phyloP scores from a whole-genome alignment of 2,329 filamentous ascomycete genomes.

The Fusarium annulatum region DNA sequence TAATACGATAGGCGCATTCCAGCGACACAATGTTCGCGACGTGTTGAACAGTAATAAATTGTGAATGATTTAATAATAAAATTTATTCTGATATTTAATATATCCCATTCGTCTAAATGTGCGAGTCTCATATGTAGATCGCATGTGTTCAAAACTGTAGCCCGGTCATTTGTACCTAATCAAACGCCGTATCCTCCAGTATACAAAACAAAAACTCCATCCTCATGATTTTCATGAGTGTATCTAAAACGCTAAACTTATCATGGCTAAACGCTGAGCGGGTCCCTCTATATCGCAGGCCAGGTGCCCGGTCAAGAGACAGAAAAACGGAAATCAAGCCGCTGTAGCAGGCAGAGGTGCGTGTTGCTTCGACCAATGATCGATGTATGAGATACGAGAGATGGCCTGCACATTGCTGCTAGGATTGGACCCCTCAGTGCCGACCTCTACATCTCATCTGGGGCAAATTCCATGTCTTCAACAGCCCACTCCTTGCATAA shows the following conservation, averaged over 20 bases:
- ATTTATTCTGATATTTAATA: too few species aligned
- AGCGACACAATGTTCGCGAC: background rate
- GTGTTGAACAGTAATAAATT: background rate
- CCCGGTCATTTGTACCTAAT: too few species aligned
- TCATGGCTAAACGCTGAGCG: background rate
- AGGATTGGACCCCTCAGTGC: background rate
- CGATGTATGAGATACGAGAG: background rate
- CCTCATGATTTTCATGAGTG: constrained; percentile 13
- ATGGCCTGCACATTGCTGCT: background rate
- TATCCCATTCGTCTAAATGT: too few species aligned
- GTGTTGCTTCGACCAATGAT: background rate
- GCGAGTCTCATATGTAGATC: too few species aligned
- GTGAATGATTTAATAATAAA: background rate
- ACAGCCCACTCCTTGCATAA: constrained; percentile 54
- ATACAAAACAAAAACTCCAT: constrained; percentile 14
- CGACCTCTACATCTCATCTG: constrained; percentile 48
- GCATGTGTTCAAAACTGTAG: too few species aligned
- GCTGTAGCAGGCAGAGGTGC: background rate
- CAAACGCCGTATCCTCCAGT: constrained; percentile 24
- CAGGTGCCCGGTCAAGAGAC: background rate
- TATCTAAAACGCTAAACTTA: background rate
- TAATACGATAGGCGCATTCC: constrained; percentile 18
- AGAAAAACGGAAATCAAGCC: background rate
- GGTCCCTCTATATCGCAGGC: background rate
- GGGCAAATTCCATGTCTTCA: constrained; percentile 39